Conservation (phyloP, 129 eudicot species). For the Oenanthe sinensis region DNA sequence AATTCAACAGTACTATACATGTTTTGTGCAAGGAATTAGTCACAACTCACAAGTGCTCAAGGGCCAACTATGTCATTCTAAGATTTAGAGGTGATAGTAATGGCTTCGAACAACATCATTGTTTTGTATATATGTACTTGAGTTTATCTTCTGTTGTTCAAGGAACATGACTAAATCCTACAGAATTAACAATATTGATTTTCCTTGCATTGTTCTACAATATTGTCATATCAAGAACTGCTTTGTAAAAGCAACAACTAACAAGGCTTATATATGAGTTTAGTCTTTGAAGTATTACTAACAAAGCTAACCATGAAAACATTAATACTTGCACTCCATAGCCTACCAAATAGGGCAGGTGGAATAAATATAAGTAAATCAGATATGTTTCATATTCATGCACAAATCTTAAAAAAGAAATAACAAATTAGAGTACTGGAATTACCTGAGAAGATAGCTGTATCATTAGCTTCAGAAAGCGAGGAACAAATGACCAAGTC, state of each 20-base stretch:
- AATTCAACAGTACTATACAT: neutral
- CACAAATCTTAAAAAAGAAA: neutral
- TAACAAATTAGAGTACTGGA: neutral
- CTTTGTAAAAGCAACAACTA: neutral
- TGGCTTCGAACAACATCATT: neutral
- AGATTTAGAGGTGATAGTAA: neutral
- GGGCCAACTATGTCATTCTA: neutral
- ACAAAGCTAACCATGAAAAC: neutral
- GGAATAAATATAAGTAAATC: neutral
- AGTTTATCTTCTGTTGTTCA: neutral
- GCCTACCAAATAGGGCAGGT: neutral
- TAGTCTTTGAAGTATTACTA: too few species aligned
- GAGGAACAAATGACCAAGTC: conserved; percentile 87
- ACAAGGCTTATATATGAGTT: neutral
- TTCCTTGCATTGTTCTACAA: neutral
- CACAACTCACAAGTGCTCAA: neutral
- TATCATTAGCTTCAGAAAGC: conserved; percentile 85
- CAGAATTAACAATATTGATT: neutral
- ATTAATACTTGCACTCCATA: neutral
- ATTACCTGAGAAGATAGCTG: conserved; percentile 83
- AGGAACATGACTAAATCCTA: neutral
- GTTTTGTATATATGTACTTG: neutral
- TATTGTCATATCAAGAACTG: neutral
- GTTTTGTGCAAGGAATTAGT: neutral
- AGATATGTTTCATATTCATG: neutral